Evolutionary conservation across 2,329 filamentous ascomycete species (phyloP), one percentile per base, ranked within the genome.

Genomic region (Epichloe elymi): DNA sequence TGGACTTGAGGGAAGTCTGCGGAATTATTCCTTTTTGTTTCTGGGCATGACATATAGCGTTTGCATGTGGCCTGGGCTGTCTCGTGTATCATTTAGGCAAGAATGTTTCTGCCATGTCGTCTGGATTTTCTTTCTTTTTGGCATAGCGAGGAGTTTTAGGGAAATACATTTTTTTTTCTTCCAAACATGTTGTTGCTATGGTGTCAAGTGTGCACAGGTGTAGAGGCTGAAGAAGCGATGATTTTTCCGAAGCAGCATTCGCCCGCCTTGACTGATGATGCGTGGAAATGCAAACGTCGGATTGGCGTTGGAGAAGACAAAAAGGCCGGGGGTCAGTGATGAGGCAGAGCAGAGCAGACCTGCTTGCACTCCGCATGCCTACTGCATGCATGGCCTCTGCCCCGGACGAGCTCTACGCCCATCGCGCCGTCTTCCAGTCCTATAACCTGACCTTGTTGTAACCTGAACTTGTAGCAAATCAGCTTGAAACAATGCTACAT

Each of bases 321-420:
- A 26, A 26, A 26, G 6, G 23, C 6, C 23, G 2, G 23, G 23
- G 0, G n/a, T n/a, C n/a, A n/a, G n/a, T n/a, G n/a, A n/a, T n/a
- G n/a, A n/a, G n/a, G n/a, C n/a, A n/a, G n/a, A n/a, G 20, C 20
- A 4, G 20, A 20, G 19, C 19, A 20, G n/a, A n/a, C n/a, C n/a
- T n/a, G n/a, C n/a, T n/a, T n/a, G n/a, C 1, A 23, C 20, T 23
- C 20, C 1, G 20, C 20, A 23, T 23, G 20, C 20, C 20, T 20
- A 20, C 20, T n/a, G n/a, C n/a, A n/a, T 20, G 20, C 20, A 20
- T 20, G 20, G 20, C 4, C 20, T 20, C 20, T 20, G 4, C 20
- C 20, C 20, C 20, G 20, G 20, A 20, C 8, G 51, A 57, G 14
- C 58, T 70, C 46, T 70, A 65, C 55, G 48, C 54, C 14, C 58